A percentile compares a stretch with the other conserved stretches of the same genome.
Evolutionary conservation across 1,139 yeast species (phyloP).

Genomic region (Debaryomyces coudertii): DNA sequence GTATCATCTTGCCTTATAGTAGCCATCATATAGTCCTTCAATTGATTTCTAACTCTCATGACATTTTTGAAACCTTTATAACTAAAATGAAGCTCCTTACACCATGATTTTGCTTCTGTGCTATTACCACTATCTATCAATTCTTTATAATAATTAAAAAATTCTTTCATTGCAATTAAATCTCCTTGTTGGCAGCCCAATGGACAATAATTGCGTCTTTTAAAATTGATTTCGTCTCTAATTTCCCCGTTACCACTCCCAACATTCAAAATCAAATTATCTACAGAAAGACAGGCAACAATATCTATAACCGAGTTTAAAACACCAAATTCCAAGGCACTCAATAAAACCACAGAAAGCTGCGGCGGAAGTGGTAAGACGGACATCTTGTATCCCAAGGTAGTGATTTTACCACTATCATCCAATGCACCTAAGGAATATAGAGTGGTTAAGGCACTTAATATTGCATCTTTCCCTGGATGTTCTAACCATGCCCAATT

Average conservation of each 20-base stretch:
- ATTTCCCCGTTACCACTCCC: constrained; percentile 68
- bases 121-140: constrained; percentile 42
- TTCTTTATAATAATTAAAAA: constrained; percentile 61
- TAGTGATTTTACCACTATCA: constrained; percentile 74
- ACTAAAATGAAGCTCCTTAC: constrained; percentile 74
- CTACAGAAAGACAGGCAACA: constrained; percentile 90
- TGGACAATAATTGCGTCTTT: constrained; percentile 64
- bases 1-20: constrained; percentile 45
- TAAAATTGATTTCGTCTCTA: constrained; percentile 76
- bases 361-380: constrained; percentile 89
- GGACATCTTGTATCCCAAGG: constrained; percentile 81
- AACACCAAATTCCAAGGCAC: constrained; percentile 63
- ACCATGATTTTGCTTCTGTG: constrained; percentile 72
- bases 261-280: constrained; percentile 72
- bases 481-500: constrained; percentile 93
- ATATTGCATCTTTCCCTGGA: constrained; percentile 78
- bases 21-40: constrained; percentile 67
- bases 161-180: constrained; percentile 77
- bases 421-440: constrained; percentile 80
- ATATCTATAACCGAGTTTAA: constrained; percentile 78
- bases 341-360: constrained; percentile 81
- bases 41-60: constrained; percentile 71
- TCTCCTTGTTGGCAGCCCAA: constrained; percentile 79
- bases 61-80: constrained; percentile 83
- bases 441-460: constrained; percentile 76